Percentiles rank a stretch among this genome's conserved stretches.
Conservation (phyloP, 2,329 filamentous ascomycete species). For the Verticillium alfalfae region DNA sequence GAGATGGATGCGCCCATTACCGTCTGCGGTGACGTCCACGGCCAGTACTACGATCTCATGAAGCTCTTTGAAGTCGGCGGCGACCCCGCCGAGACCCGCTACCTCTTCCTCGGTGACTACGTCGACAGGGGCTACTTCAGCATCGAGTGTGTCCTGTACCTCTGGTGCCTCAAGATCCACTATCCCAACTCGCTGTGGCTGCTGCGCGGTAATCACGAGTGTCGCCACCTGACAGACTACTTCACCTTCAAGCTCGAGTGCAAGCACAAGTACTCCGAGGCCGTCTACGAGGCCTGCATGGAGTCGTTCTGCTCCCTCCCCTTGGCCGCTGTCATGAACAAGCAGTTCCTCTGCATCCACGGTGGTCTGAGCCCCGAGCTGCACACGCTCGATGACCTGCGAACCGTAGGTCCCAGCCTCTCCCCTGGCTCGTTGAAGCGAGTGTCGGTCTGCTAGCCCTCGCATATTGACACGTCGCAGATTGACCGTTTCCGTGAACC, state of each 20-base stretch:
- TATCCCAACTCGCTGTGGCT: slow-evolving; percentile 97
- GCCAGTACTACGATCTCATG: slow-evolving; percentile 99
- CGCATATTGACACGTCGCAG: slow-evolving; percentile 34
- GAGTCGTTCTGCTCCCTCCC: slow-evolving; percentile 95
- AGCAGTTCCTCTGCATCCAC: slow-evolving; percentile 98
- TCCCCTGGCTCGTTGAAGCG: background rate
- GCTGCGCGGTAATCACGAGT: slow-evolving; percentile 96
- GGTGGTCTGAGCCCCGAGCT: slow-evolving; percentile 93
- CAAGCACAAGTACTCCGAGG: slow-evolving; percentile 98
- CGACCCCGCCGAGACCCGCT: slow-evolving; percentile 91
- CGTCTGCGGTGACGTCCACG: slow-evolving; percentile 96
- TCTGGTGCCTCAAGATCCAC: slow-evolving; percentile 98
- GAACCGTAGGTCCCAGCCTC: slow-evolving; percentile 55
- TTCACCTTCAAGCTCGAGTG: slow-evolving; percentile 99
- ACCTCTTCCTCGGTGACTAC: slow-evolving; percentile 96
- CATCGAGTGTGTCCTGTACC: slow-evolving; percentile 96
- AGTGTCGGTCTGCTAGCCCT: background rate
- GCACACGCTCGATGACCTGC: slow-evolving; percentile 90
- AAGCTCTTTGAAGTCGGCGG: slow-evolving; percentile 98
- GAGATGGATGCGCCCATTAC: slow-evolving; percentile 99
- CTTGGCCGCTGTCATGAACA: slow-evolving; percentile 97
- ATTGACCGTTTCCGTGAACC: slow-evolving; percentile 98
- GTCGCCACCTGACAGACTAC: slow-evolving; percentile 97
- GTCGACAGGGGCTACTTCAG: slow-evolving; percentile 98
- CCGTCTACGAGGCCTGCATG: slow-evolving; percentile 95